These are phyloP conservation scores for Coniochaeta ligniaria DNA, from an alignment of 2,329 filamentous ascomycete species.

Conservation along the genomic window DNA sequence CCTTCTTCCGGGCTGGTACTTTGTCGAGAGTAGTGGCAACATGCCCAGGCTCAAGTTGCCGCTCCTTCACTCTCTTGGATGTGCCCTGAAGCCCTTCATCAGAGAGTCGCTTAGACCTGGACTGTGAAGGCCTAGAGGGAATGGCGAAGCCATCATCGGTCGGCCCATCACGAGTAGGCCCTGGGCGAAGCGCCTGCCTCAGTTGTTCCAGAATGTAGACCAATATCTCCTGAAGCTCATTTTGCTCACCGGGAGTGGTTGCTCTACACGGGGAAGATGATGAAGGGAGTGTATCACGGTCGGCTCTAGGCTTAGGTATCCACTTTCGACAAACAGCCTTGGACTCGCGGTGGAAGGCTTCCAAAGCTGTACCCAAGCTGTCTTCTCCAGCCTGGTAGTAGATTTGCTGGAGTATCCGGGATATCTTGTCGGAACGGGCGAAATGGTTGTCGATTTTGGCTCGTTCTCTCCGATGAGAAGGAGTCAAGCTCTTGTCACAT, in stretches of 20 bases:
- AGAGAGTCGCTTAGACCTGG: background rate
- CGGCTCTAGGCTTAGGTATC: constrained; percentile 13
- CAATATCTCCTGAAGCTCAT: constrained; percentile 16
- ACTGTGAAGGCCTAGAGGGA: background rate
- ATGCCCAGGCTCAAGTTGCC: background rate
- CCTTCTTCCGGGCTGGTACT: background rate
- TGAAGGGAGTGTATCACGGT: constrained; percentile 9
- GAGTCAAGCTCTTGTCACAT: constrained; percentile 12
- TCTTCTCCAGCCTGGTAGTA: constrained; percentile 10
- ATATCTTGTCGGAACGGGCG: constrained; percentile 14
- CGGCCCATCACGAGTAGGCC: no score
- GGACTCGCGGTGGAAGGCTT: constrained; percentile 14
- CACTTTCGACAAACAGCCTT: constrained; percentile 12
- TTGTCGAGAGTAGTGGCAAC: background rate
- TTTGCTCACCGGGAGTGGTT: constrained; percentile 8
- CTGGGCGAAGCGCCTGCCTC: background rate
- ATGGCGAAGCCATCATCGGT: background rate
- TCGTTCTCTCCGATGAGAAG: constrained; percentile 9
- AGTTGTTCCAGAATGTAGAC: constrained; percentile 10
- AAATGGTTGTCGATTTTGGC: constrained; percentile 9
- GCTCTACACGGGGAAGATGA: constrained; percentile 9
- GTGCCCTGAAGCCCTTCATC: background rate
- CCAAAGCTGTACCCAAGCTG: constrained; percentile 8
- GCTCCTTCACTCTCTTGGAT: background rate
- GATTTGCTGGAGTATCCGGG: constrained; percentile 13